Base-by-base conservation (phyloP, 169 alveolate species). In the Plasmodium chabaudi region DNA sequence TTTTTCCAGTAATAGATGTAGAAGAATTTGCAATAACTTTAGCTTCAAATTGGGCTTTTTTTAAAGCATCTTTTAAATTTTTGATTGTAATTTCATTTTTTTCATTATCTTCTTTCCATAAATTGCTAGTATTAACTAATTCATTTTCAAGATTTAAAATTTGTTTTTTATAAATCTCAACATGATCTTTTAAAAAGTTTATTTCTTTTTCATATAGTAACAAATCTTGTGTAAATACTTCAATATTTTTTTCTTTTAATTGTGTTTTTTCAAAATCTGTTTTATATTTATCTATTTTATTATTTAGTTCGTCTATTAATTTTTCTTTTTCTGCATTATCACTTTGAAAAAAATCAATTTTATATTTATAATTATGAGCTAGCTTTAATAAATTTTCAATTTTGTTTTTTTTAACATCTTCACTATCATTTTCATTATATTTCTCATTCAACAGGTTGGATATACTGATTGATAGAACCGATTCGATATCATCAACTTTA, bases 321-420 rank as follows among this genome's bases (percentile, higher is more conserved):
- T 64, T 84, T 61, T 67, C 91, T 63, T 84, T 84, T 61, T 84
- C 67, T 34, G 19, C 13, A 71, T 84, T 84, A 53, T 84, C 91
- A 12, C 47, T 44, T 34, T 23, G 27, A 6, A 84, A 9, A 0
- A 25, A 56, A 13, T 84, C 91, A 7, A 44, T 69, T 51, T 63
- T 69, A 9, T 17, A n/a, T 57, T 84, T 84, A 39, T 69, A 84
- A 17, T 84, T 71, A 13, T 34, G 5, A 9, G 39, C 42, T 12
- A 55, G 0, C 1, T 5, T 61, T 12, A 15, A 25, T 42, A 42
- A 9, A 46, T 23, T 46, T n/a, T 49, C 13, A 49, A 59, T 61
- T 17, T 69, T 49, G 3, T 42, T 17, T 46, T 46, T 15, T 1
- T 47, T 46, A 7, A 5, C 17, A 19, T 39, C 17, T 42, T 67